Base-by-base conservation (phyloP, 176 grass and related monocot genomes). In the Urochloa ruziziensis region DNA sequence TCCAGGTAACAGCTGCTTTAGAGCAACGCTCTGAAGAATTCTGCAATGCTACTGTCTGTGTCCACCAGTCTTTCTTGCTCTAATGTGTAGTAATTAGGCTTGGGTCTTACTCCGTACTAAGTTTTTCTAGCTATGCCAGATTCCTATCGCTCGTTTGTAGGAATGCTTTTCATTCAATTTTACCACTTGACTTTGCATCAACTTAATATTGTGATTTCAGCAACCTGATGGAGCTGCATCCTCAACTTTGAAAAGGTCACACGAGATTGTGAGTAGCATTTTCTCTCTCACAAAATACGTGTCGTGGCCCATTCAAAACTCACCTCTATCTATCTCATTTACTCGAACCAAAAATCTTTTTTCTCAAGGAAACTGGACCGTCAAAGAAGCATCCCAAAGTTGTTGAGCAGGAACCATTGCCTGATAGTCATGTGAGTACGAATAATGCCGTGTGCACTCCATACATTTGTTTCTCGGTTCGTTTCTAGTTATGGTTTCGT, bases 141-240 rank as follows among this genome's bases (percentile, higher is more conserved):
- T 37, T 79, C 28, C 11, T 64, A 18, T 62, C 53, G 14, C 4
- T 29, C 15, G 19, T 40, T 53, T 54, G 15, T 62, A 51, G 0
- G 6, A n/a, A 35, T 35, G 34, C 17, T 57, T 54, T 52, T 27
- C 18, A 2, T 52, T 27, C 18, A 2, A 69, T 43, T 35, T 79
- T 83, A 54, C 73, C 71, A 62, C 34, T 34, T 74, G 65, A 44
- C 53, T 68, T 44, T 56, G 19, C 15, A 34, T 66, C 8, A 59
- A 34, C 63, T 73, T 40, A 40, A 40, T 73, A 23, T 23, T 23
- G 61, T 73, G 10, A 8, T 79, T 87, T 88, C 82, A 94, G 90
- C 89, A 98, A 93, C 92, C 92, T 84, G 92, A 91, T 88, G 90
- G 44, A 60, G 59, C 86, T 91, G 86, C 70, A 14, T 60, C 71